Conservation (phyloP, 1,284 basidiomycete genomes). For the Melampsora medusae region DNA sequence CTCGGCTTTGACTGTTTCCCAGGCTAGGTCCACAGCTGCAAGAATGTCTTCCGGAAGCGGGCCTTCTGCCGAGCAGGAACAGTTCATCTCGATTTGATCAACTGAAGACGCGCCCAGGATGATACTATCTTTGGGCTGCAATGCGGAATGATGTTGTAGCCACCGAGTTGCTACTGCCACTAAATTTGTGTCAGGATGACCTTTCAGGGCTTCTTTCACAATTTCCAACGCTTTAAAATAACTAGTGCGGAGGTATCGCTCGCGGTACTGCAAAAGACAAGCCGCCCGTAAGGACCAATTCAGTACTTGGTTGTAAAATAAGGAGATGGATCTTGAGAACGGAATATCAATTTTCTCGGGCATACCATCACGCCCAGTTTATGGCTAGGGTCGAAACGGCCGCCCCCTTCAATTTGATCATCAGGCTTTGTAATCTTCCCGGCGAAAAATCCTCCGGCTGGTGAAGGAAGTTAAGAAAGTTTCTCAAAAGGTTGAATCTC, state of each 20-base stretch:
- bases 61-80: constrained; percentile 10
- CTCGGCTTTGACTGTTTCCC: constrained; percentile 17
- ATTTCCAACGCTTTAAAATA: constrained; percentile 3
- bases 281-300: no score
- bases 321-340: no score
- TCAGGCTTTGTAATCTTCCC: constrained; percentile 13
- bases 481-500: background rate
- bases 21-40: constrained; percentile 10
- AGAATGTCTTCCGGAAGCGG: constrained; percentile 12
- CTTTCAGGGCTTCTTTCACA: background rate
- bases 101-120: constrained; percentile 15
- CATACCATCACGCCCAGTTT: constrained; percentile 1
- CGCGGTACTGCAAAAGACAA: background rate
- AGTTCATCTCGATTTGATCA: constrained; percentile 21
- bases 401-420: background rate
- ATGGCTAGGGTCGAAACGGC: constrained; percentile 2
- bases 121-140: constrained; percentile 2
- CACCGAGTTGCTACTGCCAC: constrained; percentile 38
- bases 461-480: background rate
- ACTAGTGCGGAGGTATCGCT: background rate
- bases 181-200: constrained; percentile 1
- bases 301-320: no score
- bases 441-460: constrained; percentile 32
- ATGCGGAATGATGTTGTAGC: constrained; percentile 27
- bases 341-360: no score